Evolutionary conservation across 202 grass and related monocot genomes (phyloP).

Genomic region (Digitaria exilis): DNA sequence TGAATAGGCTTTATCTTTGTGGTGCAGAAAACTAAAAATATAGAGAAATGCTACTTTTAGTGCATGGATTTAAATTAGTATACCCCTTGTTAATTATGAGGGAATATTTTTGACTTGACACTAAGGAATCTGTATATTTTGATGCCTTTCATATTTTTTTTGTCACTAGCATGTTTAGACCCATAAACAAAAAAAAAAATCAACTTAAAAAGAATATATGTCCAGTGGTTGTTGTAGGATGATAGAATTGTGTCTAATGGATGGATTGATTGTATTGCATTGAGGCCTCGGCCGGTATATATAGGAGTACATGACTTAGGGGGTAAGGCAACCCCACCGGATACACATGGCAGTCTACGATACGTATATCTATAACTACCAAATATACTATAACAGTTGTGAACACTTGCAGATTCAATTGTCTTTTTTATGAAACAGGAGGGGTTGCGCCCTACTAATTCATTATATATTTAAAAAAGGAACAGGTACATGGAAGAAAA

Average conservation of each 20-base stretch:
- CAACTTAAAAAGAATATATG: background rate
- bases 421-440: background rate
- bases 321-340: too few species aligned
- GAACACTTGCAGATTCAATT: background rate
- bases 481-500: too few species aligned
- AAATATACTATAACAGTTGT: too few species aligned
- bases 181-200: background rate
- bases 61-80: background rate
- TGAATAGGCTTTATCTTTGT: background rate
- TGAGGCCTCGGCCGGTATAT: too few species aligned
- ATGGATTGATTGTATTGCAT: too few species aligned
- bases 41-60: background rate
- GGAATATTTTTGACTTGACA: background rate
- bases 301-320: too few species aligned
- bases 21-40: background rate
- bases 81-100: background rate
- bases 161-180: background rate
- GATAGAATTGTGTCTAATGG: too few species aligned
- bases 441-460: too few species aligned
- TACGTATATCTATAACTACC: too few species aligned
- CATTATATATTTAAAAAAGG: too few species aligned
- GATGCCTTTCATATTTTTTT: background rate
- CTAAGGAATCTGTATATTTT: background rate
- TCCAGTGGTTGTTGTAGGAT: too few species aligned
- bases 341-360: too few species aligned